A percentile compares a stretch with the other conserved stretches of the same genome.
Evolutionary conservation across 129 eudicot genomes (phyloP).

Genomic region (Oenanthe sinensis): DNA sequence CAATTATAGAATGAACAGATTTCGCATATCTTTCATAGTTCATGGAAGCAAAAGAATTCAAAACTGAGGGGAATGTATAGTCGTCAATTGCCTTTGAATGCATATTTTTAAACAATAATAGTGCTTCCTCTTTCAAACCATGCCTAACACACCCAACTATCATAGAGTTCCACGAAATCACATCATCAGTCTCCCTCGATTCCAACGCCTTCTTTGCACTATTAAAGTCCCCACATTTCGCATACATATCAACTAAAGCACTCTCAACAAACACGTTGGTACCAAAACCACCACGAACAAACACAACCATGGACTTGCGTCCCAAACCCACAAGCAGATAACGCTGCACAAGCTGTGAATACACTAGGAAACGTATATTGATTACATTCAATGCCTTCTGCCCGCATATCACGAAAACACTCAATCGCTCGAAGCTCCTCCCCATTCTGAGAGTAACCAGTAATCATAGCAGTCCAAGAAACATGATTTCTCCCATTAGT

Average conservation of each 20-base stretch:
- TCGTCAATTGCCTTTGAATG: slow-evolving; percentile 6
- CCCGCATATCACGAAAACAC: slow-evolving; percentile 64
- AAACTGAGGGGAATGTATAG: slow-evolving; percentile 1
- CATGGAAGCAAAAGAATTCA: neutral
- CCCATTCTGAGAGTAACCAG: slow-evolving; percentile 8
- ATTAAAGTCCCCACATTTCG: neutral
- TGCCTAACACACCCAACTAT: slow-evolving; percentile 12
- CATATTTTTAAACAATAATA: neutral
- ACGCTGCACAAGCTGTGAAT: slow-evolving; percentile 1
- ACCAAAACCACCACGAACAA: slow-evolving; percentile 7
- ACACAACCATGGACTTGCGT: neutral
- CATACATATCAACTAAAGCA: slow-evolving; percentile 9
- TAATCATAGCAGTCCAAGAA: slow-evolving; percentile 12
- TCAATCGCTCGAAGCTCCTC: slow-evolving; percentile 40
- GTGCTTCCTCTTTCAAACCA: slow-evolving; percentile 10
- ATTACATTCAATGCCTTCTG: slow-evolving; percentile 7
- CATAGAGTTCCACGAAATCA: slow-evolving; percentile 4
- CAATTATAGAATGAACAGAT: slow-evolving; percentile 47
- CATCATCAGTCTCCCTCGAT: neutral
- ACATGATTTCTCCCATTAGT: slow-evolving; percentile 27
- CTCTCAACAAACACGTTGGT: slow-evolving; percentile 7
- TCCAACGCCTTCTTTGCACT: slow-evolving; percentile 8
- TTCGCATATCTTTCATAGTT: slow-evolving; percentile 29
- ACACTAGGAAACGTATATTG: slow-evolving; percentile 8
- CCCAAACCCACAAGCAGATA: slow-evolving; percentile 7